Percentiles rank a stretch among this genome's conserved stretches.
These are phyloP conservation scores for Coemansia sp. DNA, from an alignment of 192 early-diverging fungal genomes.

Conservation along the genomic window DNA sequence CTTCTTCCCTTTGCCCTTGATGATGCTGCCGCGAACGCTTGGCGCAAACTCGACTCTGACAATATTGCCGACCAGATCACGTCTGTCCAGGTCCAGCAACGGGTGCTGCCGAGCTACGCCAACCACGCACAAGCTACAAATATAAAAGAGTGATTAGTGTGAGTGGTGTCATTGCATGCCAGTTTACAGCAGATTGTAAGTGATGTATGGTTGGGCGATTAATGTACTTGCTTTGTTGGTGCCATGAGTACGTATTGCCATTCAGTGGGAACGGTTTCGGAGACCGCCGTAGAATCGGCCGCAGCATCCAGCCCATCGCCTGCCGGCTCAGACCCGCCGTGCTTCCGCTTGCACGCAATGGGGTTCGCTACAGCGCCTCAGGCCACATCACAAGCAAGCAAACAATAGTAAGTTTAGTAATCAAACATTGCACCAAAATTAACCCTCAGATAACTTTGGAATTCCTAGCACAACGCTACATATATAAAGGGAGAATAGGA, in stretches of 20 bases:
- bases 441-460: not conserved
- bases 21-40: slow-evolving; percentile 21
- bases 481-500: too few relatives aligned
- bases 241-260: slow-evolving; percentile 39
- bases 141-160: not conserved
- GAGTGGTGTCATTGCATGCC: too few relatives aligned
- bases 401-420: not conserved
- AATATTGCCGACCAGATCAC: slow-evolving; percentile 3
- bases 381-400: not conserved
- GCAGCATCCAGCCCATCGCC: not conserved
- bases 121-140: slow-evolving; percentile 27
- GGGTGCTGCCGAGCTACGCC: slow-evolving; percentile 34
- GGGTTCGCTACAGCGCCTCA: slow-evolving; percentile 17
- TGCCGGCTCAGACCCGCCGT: not conserved
- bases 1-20: slow-evolving; percentile 44
- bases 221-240: slow-evolving; percentile 25
- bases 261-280: slow-evolving; percentile 6
- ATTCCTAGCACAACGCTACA: too few relatives aligned
- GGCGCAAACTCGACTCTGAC: slow-evolving; percentile 22
- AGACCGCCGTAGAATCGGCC: not conserved
- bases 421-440: not conserved
- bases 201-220: too few relatives aligned
- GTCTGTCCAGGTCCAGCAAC: slow-evolving; percentile 3
- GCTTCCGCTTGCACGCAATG: slow-evolving; percentile 25
- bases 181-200: too few relatives aligned